These are phyloP conservation scores for Fusarium pseudoanthophilum DNA, from an alignment of 2,329 filamentous ascomycete species.

Conservation along the genomic window DNA sequence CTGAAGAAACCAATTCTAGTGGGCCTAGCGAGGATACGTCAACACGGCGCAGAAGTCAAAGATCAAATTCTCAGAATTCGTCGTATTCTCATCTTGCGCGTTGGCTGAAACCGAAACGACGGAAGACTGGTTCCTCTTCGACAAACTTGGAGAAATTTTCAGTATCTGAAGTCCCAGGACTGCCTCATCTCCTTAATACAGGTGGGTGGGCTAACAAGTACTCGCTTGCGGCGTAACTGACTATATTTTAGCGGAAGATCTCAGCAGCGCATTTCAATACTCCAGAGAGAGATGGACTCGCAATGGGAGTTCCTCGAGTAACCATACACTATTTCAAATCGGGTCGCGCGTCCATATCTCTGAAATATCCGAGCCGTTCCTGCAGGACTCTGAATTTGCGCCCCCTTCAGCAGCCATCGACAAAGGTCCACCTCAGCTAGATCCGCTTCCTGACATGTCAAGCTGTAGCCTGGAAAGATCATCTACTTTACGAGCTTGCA, in stretches of 20 bases:
- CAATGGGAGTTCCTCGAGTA: conserved; percentile 22
- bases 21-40: background rate
- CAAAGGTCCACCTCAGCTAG: conserved; percentile 43
- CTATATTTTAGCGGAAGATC: background rate
- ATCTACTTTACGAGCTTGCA: conserved; percentile 44
- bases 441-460: conserved; percentile 44
- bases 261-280: conserved; percentile 47
- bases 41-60: background rate
- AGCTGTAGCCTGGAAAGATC: conserved; percentile 40
- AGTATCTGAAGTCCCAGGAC: background rate
- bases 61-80: conserved; percentile 19
- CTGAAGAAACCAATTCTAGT: background rate
- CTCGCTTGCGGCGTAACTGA: background rate
- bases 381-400: background rate
- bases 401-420: background rate
- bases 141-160: conserved; percentile 1
- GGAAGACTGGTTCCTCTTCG: conserved; percentile 13
- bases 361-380: background rate
- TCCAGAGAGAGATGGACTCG: conserved; percentile 44
- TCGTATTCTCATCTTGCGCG: conserved; percentile 9
- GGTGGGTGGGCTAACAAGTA: background rate
- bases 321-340: background rate
- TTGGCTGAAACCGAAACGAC: conserved; percentile 30
- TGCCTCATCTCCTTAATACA: conserved; percentile 3
- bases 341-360: background rate